Percentiles rank a stretch among this genome's conserved stretches.
phyloP scores from a whole-genome alignment of 2,329 filamentous ascomycete species.

The Penicillium sp. region DNA sequence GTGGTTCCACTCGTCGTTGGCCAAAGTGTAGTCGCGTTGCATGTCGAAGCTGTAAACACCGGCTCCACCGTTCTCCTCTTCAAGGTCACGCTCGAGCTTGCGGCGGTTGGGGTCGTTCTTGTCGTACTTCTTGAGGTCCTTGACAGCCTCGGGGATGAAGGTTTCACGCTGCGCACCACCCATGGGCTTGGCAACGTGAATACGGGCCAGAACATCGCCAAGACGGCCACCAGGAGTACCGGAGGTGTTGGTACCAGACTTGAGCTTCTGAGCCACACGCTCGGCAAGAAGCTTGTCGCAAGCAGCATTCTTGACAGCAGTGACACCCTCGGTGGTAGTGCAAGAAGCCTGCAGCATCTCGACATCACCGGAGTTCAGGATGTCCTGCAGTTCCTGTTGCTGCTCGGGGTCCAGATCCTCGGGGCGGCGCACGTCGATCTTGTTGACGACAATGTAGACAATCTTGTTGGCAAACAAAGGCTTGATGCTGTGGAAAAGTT shows the following conservation, averaged over 20 bases:
- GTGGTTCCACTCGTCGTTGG: slow-evolving; percentile 89
- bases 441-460: slow-evolving; percentile 96
- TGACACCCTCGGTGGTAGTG: slow-evolving; percentile 90
- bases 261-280: slow-evolving; percentile 91
- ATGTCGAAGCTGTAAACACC: slow-evolving; percentile 96
- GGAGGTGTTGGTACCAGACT: slow-evolving; percentile 75
- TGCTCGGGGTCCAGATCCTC: slow-evolving; percentile 81
- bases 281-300: slow-evolving; percentile 92
- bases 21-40: slow-evolving; percentile 82
- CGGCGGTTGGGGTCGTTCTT: slow-evolving; percentile 81
- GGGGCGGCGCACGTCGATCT: slow-evolving; percentile 87
- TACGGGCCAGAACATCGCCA: slow-evolving; percentile 86
- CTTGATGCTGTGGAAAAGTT: slow-evolving; percentile 94
- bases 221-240: slow-evolving; percentile 77
- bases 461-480: slow-evolving; percentile 96
- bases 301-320: slow-evolving; percentile 89
- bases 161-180: slow-evolving; percentile 74
- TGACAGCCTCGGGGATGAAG: slow-evolving; percentile 83
- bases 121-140: slow-evolving; percentile 82
- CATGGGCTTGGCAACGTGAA: slow-evolving; percentile 94
- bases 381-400: slow-evolving; percentile 71
- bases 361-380: slow-evolving; percentile 84
- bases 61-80: slow-evolving; percentile 88
- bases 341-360: slow-evolving; percentile 93
- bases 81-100: slow-evolving; percentile 77